Evolutionary conservation across 345 rosid species (phyloP).

Genomic region (Kandelia obovata): DNA sequence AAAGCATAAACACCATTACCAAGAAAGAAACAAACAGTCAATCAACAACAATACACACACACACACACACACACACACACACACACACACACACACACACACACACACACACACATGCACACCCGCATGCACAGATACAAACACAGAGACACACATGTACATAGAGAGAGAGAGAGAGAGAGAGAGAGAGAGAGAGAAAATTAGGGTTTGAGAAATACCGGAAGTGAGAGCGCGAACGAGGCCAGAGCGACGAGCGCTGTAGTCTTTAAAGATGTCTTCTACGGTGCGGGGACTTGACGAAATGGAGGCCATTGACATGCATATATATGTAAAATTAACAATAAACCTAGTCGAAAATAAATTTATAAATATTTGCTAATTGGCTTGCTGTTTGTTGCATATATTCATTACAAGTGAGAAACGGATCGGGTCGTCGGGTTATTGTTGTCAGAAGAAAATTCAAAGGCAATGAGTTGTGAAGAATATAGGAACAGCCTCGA

Average conservation of each 20-base stretch:
- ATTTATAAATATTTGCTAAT: no score
- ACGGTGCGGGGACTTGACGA: slow-evolving; percentile 9
- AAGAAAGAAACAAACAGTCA: not conserved
- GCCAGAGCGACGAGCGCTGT: slow-evolving; percentile 39
- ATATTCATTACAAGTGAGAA: no score
- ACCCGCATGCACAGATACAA: not conserved
- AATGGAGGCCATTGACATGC: slow-evolving; percentile 14
- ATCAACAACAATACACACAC: not conserved
- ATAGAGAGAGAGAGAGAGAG: not conserved
- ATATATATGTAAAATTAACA: not conserved
- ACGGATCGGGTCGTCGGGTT: no score
- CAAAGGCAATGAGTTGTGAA: no score
- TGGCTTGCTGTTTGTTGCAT: no score
- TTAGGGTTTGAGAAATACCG: slow-evolving; percentile 37
- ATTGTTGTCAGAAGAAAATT: no score
- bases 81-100: not conserved
- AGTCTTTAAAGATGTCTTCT: slow-evolving; percentile 11
- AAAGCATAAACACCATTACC: not conserved
- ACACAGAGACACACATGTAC: no score
- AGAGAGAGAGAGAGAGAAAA: not conserved
- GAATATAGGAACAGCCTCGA: no score
- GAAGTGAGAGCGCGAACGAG: slow-evolving; percentile 86
- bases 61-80: not conserved
- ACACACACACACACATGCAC: not conserved
- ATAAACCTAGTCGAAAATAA: no score